Percentiles rank a stretch among this genome's conserved stretches.
Evolutionary conservation across 2,329 filamentous ascomycete genomes (phyloP).

Genomic region (Bipolaris bicolor): DNA sequence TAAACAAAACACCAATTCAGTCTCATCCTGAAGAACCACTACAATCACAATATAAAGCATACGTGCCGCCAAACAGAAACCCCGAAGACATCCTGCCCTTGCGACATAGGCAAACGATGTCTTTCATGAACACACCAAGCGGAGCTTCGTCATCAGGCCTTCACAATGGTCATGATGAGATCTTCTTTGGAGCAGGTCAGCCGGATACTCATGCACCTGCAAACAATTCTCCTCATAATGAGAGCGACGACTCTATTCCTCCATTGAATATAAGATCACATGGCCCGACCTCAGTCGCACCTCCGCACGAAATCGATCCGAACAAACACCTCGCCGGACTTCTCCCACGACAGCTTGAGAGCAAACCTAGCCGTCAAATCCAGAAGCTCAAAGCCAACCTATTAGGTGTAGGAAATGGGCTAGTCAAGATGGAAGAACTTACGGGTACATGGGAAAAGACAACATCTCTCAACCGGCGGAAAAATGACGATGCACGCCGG

Average conservation of each 20-base stretch:
- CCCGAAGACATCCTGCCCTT: slow-evolving; percentile 16
- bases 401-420: slow-evolving; percentile 23
- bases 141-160: slow-evolving; percentile 12
- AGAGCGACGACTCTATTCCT: slow-evolving; percentile 33
- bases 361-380: slow-evolving; percentile 25
- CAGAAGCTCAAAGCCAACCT: slow-evolving; percentile 29
- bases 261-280: slow-evolving; percentile 32
- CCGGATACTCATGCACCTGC: slow-evolving; percentile 18
- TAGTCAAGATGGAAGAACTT: slow-evolving; percentile 28
- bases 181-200: slow-evolving; percentile 40
- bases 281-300: slow-evolving; percentile 19
- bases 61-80: slow-evolving; percentile 32
- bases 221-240: slow-evolving; percentile 27
- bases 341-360: slow-evolving; percentile 27
- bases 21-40: slow-evolving; percentile 35
- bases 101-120: slow-evolving; percentile 35
- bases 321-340: slow-evolving; percentile 28
- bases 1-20: slow-evolving; percentile 42
- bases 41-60: slow-evolving; percentile 43
- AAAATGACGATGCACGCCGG: slow-evolving; percentile 56
- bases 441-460: slow-evolving; percentile 54
- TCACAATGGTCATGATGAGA: slow-evolving; percentile 39
- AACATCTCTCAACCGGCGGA: slow-evolving; percentile 52
- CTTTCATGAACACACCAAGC: slow-evolving; percentile 21
- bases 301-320: slow-evolving; percentile 21